Evolutionary conservation across 768 basidiomycete species (phyloP).

Genomic region (Crucibulum laeve): DNA sequence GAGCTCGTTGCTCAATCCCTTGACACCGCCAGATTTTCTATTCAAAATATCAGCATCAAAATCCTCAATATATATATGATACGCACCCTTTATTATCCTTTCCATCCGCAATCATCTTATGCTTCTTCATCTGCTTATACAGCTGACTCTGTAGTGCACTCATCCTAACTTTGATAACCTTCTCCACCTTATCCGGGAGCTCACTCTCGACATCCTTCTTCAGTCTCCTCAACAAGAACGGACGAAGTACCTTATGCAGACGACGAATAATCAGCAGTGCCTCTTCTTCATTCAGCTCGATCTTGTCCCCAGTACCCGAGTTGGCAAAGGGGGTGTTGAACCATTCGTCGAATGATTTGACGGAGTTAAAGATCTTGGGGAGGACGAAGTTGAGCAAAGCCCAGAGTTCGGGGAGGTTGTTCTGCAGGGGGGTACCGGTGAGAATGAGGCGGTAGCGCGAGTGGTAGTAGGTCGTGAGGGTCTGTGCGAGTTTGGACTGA

Average conservation of each 20-base stretch:
- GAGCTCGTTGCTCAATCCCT: conserved; percentile 88
- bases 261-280: conserved; percentile 95
- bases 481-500: conserved; percentile 81
- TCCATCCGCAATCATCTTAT: conserved; percentile 92
- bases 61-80: neutral
- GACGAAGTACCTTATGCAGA: conserved; percentile 91
- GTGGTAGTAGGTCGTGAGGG: conserved; percentile 88
- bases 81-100: conserved; percentile 71
- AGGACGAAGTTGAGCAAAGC: conserved; percentile 92
- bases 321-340: conserved; percentile 99
- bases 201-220: conserved; percentile 98
- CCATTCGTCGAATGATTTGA: conserved; percentile 99
- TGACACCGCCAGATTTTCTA: conserved; percentile 75
- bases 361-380: conserved; percentile 96
- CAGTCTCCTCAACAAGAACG: conserved; percentile 86
- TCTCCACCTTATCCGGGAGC: conserved; percentile 95
- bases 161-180: conserved; percentile 96
- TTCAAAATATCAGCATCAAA: conserved; percentile 4
- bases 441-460: conserved; percentile 91
- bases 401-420: conserved; percentile 96
- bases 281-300: conserved; percentile 99
- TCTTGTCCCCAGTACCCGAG: conserved; percentile 96
- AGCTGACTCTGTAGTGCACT: conserved; percentile 86
- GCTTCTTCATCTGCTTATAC: conserved; percentile 97
- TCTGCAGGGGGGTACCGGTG: conserved; percentile 94